Evolutionary conservation across 495 filamentous ascomycete species (phyloP).

Genomic region (Immersiella caudata): DNA sequence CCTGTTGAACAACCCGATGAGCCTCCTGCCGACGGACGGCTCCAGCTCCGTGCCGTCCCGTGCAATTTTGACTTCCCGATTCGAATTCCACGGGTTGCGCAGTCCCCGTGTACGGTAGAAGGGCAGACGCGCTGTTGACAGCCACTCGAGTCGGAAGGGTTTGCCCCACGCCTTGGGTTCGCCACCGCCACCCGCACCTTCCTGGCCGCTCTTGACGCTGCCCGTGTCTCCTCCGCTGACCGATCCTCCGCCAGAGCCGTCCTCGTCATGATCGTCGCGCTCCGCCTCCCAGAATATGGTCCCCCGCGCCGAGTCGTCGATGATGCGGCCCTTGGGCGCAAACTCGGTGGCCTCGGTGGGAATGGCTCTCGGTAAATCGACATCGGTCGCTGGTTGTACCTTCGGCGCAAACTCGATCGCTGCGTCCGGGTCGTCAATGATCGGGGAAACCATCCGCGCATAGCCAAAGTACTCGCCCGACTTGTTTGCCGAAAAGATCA

Average conservation of each 20-base stretch:
- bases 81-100: slow-evolving; percentile 95
- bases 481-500: slow-evolving; percentile 97
- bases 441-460: slow-evolving; percentile 86
- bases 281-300: slow-evolving; percentile 98
- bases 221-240: slow-evolving; percentile 30
- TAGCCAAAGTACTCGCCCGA: slow-evolving; percentile 98
- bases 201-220: slow-evolving; percentile 43
- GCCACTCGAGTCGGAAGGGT: slow-evolving; percentile 91
- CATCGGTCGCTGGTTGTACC: slow-evolving; percentile 58
- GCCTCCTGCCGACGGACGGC: slow-evolving; percentile 72
- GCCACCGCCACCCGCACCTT: slow-evolving; percentile 39
- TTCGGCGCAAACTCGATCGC: slow-evolving; percentile 66
- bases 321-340: slow-evolving; percentile 84
- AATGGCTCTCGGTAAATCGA: slow-evolving; percentile 71
- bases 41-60: slow-evolving; percentile 95
- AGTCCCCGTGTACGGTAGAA: slow-evolving; percentile 90
- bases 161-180: slow-evolving; percentile 79
- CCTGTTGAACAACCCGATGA: slow-evolving; percentile 78
- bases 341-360: slow-evolving; percentile 77
- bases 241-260: slow-evolving; percentile 40
- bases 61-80: slow-evolving; percentile 95
- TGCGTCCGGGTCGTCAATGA: slow-evolving; percentile 72
- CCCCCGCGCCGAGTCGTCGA: slow-evolving; percentile 88
- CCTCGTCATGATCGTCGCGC: slow-evolving; percentile 49
- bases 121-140: slow-evolving; percentile 81